These are phyloP conservation scores for Backusella parvicylindrica DNA, from an alignment of 192 early-diverging fungal genomes.

Conservation along the genomic window DNA sequence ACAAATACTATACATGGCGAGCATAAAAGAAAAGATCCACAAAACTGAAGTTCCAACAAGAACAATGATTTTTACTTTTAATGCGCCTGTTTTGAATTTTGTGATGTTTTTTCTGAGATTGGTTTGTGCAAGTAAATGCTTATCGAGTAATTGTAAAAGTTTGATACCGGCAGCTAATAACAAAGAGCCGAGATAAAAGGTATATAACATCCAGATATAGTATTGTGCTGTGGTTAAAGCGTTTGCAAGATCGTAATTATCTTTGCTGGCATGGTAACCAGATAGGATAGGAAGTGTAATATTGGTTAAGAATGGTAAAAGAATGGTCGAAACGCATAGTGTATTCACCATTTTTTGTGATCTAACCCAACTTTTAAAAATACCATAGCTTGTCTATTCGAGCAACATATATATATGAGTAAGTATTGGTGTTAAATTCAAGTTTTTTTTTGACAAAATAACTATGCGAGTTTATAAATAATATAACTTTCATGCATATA, in stretches of 20 bases:
- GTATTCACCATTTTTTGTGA: neutral
- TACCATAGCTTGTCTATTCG: neutral
- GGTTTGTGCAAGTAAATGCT: neutral
- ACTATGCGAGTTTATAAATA: neutral
- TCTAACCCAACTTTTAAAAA: neutral
- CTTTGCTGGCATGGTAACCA: neutral
- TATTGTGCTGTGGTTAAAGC: neutral
- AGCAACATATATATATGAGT: neutral
- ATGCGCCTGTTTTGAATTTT: neutral
- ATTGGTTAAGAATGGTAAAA: neutral
- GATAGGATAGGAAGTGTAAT: neutral
- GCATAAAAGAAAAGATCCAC: neutral
- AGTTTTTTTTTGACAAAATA: neutral
- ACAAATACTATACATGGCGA: neutral
- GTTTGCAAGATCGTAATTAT: neutral
- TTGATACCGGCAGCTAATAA: conserved; percentile 1
- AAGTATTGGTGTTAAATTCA: neutral
- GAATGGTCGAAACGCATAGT: neutral
- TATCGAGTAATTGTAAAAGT: neutral
- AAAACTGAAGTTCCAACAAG: neutral
- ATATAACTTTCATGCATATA: neutral
- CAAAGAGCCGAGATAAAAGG: neutral
- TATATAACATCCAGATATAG: neutral
- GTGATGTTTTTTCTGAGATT: neutral
- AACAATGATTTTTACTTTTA: conserved; percentile 6